These are phyloP conservation scores for Coemansia sp. DNA, from an alignment of 192 early-diverging fungal species.

Conservation along the genomic window DNA sequence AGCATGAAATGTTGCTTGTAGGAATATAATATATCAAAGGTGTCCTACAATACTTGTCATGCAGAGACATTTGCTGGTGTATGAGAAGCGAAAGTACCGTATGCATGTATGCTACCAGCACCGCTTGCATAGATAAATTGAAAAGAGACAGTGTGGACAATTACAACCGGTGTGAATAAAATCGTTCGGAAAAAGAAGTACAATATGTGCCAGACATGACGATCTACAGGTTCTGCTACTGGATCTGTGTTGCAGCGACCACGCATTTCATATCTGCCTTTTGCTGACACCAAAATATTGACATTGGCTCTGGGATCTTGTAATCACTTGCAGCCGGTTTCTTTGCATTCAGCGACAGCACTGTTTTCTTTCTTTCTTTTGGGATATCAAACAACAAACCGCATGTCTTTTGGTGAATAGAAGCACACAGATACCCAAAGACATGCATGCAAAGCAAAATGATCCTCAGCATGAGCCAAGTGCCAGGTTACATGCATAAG, in stretches of 20 bases:
- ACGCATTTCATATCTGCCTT: neutral
- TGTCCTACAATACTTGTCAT: too few species aligned
- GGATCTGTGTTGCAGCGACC: neutral
- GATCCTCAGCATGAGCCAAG: slow-evolving; percentile 1
- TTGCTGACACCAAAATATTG: neutral
- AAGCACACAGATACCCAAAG: neutral
- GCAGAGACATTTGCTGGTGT: too few species aligned
- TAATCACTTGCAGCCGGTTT: neutral
- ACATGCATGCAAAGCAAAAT: neutral
- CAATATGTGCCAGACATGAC: neutral
- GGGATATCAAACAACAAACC: too few species aligned
- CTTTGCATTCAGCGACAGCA: neutral
- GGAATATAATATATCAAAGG: too few species aligned
- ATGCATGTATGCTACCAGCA: too few species aligned
- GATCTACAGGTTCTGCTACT: neutral
- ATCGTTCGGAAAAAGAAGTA: neutral
- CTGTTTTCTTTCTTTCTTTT: neutral
- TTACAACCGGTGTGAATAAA: neutral
- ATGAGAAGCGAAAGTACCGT: too few species aligned
- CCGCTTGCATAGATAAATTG: neutral
- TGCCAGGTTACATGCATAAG: neutral
- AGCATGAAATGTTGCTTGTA: too few species aligned
- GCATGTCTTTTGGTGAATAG: too few species aligned
- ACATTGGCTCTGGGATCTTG: neutral
- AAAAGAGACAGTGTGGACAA: neutral